Evolutionary conservation across 164 flowering plant genomes (phyloP).

Genomic region (Santalum album): DNA sequence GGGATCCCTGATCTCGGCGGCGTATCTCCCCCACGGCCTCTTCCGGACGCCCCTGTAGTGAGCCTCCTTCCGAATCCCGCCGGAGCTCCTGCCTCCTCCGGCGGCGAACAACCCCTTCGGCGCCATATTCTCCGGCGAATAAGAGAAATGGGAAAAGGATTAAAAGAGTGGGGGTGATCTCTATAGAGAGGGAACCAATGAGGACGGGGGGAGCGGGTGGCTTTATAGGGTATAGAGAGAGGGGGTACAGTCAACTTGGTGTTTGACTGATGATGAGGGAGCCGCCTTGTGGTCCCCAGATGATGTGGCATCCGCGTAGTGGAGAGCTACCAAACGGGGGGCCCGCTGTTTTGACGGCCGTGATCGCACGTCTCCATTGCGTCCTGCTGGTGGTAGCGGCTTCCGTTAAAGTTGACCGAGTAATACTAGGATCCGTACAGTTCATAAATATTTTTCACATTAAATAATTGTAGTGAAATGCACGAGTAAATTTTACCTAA

Average conservation of each 20-base stretch:
- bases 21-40: conserved; percentile 58
- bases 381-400: no score
- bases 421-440: no score
- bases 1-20: conserved; percentile 57
- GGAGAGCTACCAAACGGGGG: conserved; percentile 1
- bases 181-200: conserved; percentile 1
- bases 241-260: conserved; percentile 24
- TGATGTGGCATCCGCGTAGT: conserved; percentile 24
- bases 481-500: no score
- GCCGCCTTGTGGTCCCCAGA: conserved; percentile 14
- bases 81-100: conserved; percentile 5
- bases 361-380: no score
- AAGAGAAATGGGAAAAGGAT: no score
- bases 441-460: no score
- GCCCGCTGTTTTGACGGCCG: background rate
- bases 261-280: conserved; percentile 45
- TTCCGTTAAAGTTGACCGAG: no score
- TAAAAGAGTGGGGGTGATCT: background rate
- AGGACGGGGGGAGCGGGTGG: conserved; percentile 1
- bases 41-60: conserved; percentile 48
- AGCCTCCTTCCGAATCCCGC: conserved; percentile 15
- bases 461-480: no score
- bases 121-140: conserved; percentile 16
- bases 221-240: conserved; percentile 12
- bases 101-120: conserved; percentile 18